Evolutionary conservation across 2,329 filamentous ascomycete genomes (phyloP), one percentile per base, ranked within the genome.

Genomic region (Aphanocladium album): DNA sequence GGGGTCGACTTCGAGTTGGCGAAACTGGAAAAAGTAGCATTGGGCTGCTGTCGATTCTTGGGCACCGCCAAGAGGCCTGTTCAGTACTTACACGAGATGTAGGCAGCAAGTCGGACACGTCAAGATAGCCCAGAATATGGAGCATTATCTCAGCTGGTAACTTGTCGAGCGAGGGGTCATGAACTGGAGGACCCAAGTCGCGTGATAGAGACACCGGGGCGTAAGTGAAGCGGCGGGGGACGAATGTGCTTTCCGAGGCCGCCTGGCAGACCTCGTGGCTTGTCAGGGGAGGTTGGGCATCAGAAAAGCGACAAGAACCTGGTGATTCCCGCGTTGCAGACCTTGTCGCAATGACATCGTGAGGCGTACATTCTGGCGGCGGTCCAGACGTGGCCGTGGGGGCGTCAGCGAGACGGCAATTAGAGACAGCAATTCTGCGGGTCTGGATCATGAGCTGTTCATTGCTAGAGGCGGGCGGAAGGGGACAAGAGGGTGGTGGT

Each of bases 111-210:
- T 86, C 83, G 68, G 75, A 76, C 50, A 86, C 81, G 63, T 86
- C 83, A 60, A 86, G 72, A 65, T 80, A 83, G 57, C 77, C 75
- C 63, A 85, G 72, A 46, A 86, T 81, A 60, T 83, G 78, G 63
- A 82, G 77, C 57, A 86, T 70, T 30, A 86, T 70, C 71, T 86
- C 83, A 69, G 81, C 84, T 25, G 83, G 83, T 51, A 86, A 72
- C 19, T 37, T 30, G 8, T 61, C 33, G 12, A 61, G 37, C 27
- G 60, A 57, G 19, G 46, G 53, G 52, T 54, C 41, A 14, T 19
- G 41, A 35, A 49, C 25, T 12, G 50, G 45, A 27, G 30, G 50
- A 39, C 57, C 39, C 47, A 60, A 56, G 45, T 35, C 16, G 30
- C 43, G 50, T 43, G 57, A 39, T 60, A 49, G 51, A 21, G 51